Base-by-base conservation (phyloP, 1,284 basidiomycete genomes). In the Ceraceosorus guamensis region DNA sequence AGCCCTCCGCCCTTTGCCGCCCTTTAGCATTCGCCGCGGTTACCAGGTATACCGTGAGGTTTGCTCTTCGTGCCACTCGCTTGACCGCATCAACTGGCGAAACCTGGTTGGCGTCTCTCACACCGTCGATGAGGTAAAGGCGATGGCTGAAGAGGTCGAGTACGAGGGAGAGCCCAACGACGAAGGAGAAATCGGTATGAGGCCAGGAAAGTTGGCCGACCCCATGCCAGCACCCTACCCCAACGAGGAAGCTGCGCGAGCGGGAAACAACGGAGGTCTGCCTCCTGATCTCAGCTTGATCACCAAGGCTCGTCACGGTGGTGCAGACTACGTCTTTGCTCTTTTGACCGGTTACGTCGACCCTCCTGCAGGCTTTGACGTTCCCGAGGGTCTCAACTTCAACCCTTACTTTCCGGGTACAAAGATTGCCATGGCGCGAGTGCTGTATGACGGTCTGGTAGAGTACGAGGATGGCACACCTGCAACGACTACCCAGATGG, bases 1-100 rank as follows among this genome's bases (percentile, higher is more conserved):
- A 10, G 10, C 44, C 44, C n/a, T 46, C 44, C 14, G n/a, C 6
- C n/a, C 11, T 43, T 43, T 41, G 39, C 11, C 39, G 39, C 39
- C 39, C 39, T 11, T 41, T 67, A 92, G 90, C 76, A 97, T 99
- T 77, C 90, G 95, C 75, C 86, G 95, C 76, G 95, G 95, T 33
- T 98, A 95, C 82, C 88, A 91, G 64, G 95, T 99, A 52, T 99
- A 99, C 83, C 89, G 91, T 61, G 93, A 98, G 81, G 95, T 99
- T 59, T 98, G 95, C 79, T 88, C 93, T 5, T 89, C 95, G 14
- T 99, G 95, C 80, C 95, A 99, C 79, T 98, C 95, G 48, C 86
- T 99, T 60, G 90, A 98, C 82, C 91, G 95, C 72, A 92, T 98
- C 77, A 95, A 95, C 62, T 99, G 95, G 95, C 89, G 95, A 77